Evolutionary conservation across 1,139 yeast genomes (phyloP), one percentile per base, ranked within the genome.

Genomic region (Scheffersomyces quercinus): DNA sequence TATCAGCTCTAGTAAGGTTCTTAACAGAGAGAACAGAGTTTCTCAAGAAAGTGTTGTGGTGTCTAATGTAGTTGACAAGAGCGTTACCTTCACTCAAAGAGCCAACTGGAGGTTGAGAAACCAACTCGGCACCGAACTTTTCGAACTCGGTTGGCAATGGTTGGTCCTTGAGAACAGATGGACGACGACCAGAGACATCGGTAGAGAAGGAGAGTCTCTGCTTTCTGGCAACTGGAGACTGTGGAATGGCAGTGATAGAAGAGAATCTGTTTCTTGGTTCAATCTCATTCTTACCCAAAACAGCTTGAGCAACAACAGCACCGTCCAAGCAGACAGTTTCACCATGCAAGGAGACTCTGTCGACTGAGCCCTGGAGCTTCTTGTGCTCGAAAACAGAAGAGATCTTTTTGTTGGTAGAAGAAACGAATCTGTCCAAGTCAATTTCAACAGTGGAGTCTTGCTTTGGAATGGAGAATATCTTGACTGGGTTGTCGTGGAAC

Each of bases 271-370:
- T 67, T 51, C 75, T 66, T 28, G 76, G 64, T 40, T 62, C 65
- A 44, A 68, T 69, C 53, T 78, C 75, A 61, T 79, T 76, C 62
- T 70, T 72, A 52, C 97, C 97, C 40, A 74, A 64, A 29, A 86
- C 84, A 51, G 73, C 77, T 20, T 66, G 59, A 41, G 77, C 75
- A 50, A 86, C 73, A 40, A 88, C 68, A 46, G 79, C 79, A 53
- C 96, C 97, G 62, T 91, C 97, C 54, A 90, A 77, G 52, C 89
- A 85, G 47, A 85, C 88, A 45, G 96, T 87, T 62, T 84, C 84
- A 50, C 82, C 85, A 53, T 83, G 82, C 64, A 88, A 75, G 51
- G 84, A 78, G 42, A 93, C 98, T 64, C 98, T 82, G 68, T 89
- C 96, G 58, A 93, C 85, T 54, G 88, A 83, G 50, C 97, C 98